Conservation (phyloP, 306 rosid species). For the Myrica gale region DNA sequence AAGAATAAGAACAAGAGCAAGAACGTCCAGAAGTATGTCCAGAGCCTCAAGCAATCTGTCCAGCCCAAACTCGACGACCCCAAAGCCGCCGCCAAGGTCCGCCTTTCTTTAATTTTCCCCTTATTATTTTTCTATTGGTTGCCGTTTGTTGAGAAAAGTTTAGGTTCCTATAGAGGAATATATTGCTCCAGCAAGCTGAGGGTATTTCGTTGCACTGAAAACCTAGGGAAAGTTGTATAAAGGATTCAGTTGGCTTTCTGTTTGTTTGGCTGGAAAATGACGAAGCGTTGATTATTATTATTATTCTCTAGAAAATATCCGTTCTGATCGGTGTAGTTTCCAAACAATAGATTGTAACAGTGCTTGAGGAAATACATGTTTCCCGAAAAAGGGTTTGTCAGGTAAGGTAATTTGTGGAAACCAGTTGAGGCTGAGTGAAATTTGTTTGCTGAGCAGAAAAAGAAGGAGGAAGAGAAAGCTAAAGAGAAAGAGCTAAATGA, state of each 20-base stretch:
- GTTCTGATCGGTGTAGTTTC: not conserved
- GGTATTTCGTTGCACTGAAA: not conserved
- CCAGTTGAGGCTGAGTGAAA: slow-evolving; percentile 2
- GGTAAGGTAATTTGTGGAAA: not conserved
- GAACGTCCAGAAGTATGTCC: slow-evolving; percentile 83
- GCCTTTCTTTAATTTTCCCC: not conserved
- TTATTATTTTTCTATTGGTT: not conserved
- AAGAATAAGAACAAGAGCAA: slow-evolving; percentile 95
- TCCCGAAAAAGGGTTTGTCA: not conserved
- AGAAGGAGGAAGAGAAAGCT: slow-evolving; percentile 95
- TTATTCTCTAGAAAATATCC: not conserved
- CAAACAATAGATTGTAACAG: not conserved
- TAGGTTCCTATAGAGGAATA: not conserved
- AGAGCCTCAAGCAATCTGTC: slow-evolving; percentile 64
- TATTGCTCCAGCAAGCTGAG: not conserved
- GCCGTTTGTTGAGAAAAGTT: not conserved
- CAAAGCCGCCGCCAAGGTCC: slow-evolving; percentile 68
- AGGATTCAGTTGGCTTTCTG: not conserved
- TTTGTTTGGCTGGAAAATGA: slow-evolving; percentile 9
- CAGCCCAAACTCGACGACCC: slow-evolving; percentile 66
- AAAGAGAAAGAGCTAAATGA: slow-evolving; percentile 94
- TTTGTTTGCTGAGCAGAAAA: slow-evolving; percentile 53
- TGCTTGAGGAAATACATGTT: not conserved
- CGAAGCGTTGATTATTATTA: not conserved
- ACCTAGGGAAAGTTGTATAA: not conserved